Base-by-base conservation (phyloP, 805 yeast genomes). In the Kregervanrija fluxuum region DNA sequence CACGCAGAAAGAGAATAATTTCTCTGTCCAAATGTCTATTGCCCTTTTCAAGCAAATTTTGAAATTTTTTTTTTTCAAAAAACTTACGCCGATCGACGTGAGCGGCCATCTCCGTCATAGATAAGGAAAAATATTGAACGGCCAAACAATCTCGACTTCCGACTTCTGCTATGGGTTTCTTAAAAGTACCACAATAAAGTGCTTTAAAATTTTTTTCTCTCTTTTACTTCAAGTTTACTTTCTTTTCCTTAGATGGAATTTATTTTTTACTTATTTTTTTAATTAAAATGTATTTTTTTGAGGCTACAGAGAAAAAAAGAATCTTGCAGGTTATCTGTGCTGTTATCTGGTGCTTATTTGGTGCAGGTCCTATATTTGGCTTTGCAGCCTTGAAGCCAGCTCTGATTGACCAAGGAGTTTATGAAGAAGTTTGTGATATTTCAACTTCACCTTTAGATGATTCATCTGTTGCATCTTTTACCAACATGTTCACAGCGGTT, bases 291-390 rank as follows among this genome's bases (percentile, higher is more conserved):
- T 62, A 61, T 40, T 62, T 61, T 48, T 62, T 62, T 40, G 66
- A 62, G 45, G 45, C 54, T 3, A 38, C 64, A 1, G 30, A 47
- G n/a, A 54, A 48, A 17, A 67, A 50, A 34, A 61, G 73, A 48
- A 33, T 69, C 9, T 33, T 56, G 15, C 81, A 75, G 56, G 69
- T 74, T 37, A 57, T 54, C 12, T 70, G 78, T 61, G 79, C 81
- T 15, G 73, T 75, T 15, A 47, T 65, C 13, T 76, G 80, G 80
- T 75, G 80, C 53, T 59, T 76, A 8, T 58, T 76, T 28, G 73
- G 79, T 4, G 80, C 78, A 3, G 81, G 81, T 4, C 79, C 80
- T 3, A 73, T 75, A 33, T 76, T 76, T 56, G 81, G 81, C 5
- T 76, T 76, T 62, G 81, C 81, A 6, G 81, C 81, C 12, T 62